A percentile compares a stretch with the other conserved stretches of the same genome.
Evolutionary conservation across 2,329 filamentous ascomycete species (phyloP).

Genomic region (Pseudonectria buxi): DNA sequence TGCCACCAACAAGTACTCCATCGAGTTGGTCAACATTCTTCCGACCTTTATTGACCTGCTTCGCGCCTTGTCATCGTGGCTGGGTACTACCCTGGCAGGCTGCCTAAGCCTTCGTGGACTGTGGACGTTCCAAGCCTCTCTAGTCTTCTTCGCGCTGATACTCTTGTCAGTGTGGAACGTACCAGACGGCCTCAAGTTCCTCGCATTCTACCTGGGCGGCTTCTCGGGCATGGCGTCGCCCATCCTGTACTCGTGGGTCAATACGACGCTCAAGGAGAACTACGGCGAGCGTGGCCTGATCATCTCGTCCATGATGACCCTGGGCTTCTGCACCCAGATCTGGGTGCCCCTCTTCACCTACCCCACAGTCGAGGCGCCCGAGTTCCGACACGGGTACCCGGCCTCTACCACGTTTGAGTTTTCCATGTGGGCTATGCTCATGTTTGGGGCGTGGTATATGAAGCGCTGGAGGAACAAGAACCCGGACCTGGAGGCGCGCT

Average conservation of each 20-base stretch:
- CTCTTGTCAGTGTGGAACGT: slow-evolving; percentile 25
- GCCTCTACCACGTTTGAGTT: slow-evolving; percentile 20
- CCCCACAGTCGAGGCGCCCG: slow-evolving; percentile 20
- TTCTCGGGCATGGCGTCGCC: slow-evolving; percentile 25
- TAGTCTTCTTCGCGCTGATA: slow-evolving; percentile 19
- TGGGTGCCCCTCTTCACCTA: slow-evolving; percentile 24
- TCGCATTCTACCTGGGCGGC: slow-evolving; percentile 25
- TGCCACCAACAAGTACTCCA: slow-evolving; percentile 11
- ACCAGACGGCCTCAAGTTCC: slow-evolving; percentile 22
- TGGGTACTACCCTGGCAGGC: slow-evolving; percentile 22
- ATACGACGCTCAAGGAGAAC: slow-evolving; percentile 25
- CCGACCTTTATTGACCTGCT: slow-evolving; percentile 23
- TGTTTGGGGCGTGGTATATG: slow-evolving; percentile 22
- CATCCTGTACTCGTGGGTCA: slow-evolving; percentile 27
- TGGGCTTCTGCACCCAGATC: slow-evolving; percentile 26
- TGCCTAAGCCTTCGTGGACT: slow-evolving; percentile 21
- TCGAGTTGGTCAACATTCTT: slow-evolving; percentile 22
- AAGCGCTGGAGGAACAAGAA: slow-evolving; percentile 18
- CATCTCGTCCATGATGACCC: slow-evolving; percentile 29
- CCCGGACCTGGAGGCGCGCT: slow-evolving; percentile 15
- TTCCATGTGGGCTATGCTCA: slow-evolving; percentile 21
- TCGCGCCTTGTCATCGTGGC: slow-evolving; percentile 20
- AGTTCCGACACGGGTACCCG: slow-evolving; percentile 21
- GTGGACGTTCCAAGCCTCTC: slow-evolving; percentile 20
- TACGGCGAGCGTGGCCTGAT: slow-evolving; percentile 26